phyloP scores from a whole-genome alignment of 2,329 filamentous ascomycete species.

The Botrytis byssoidea region DNA sequence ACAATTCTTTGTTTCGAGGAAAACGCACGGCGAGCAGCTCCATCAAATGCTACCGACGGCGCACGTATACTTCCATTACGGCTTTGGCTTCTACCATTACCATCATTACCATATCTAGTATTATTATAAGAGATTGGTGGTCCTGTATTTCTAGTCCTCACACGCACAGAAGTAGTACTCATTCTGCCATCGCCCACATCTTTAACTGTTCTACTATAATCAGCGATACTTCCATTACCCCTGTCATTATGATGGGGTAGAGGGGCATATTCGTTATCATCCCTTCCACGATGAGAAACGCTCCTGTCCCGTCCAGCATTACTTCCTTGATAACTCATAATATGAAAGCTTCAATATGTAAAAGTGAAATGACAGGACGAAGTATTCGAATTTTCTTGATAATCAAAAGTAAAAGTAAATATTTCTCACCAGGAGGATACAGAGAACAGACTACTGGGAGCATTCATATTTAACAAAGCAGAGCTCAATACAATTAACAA shows the following conservation, averaged over 20 bases:
- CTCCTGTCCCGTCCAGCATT: too few relatives aligned
- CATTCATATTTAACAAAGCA: not conserved
- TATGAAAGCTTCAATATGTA: not conserved
- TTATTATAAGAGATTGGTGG: not conserved
- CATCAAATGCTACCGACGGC: not conserved
- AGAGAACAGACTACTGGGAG: too few relatives aligned
- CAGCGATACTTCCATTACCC: not conserved
- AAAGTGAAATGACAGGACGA: not conserved
- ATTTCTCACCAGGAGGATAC: not conserved
- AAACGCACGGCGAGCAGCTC: not conserved
- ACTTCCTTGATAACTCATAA: not conserved
- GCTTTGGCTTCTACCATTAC: not conserved
- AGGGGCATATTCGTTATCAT: too few relatives aligned
- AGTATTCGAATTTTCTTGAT: too few relatives aligned
- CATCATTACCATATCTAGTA: not conserved
- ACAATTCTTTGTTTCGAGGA: too few relatives aligned
- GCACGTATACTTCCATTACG: not conserved
- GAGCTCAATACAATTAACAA: not conserved
- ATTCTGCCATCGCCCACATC: too few relatives aligned
- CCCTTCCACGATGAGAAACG: too few relatives aligned
- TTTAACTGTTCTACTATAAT: too few relatives aligned
- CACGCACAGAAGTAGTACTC: not conserved
- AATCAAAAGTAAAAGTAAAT: not conserved
- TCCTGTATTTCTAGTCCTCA: too few relatives aligned
- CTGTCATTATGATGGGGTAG: too few relatives aligned